Evolutionary conservation across 2,329 filamentous ascomycete species (phyloP), one percentile per base, ranked within the genome.

Genomic region (Hypoxylon sp.): DNA sequence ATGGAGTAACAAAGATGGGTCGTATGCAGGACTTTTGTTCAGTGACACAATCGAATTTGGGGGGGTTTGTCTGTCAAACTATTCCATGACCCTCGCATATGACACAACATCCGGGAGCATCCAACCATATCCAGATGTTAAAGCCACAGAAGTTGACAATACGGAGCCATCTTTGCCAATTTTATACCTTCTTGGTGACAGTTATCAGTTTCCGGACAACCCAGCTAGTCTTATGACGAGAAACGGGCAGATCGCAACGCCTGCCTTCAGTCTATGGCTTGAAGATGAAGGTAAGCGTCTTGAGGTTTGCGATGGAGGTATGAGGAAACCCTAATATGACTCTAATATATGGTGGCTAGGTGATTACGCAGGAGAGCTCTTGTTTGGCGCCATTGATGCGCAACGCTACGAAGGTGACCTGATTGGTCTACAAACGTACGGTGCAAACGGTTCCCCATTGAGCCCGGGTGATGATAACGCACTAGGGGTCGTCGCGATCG

Each of bases 371-470:
- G 53, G 53, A n/a, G 53, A 45, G 21, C 43, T 57, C 19, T 27
- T 57, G 21, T 16, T 57, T 27, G 43, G 53, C 7, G 53, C 53
- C 19, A 57, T 57, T 37, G 53, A 57, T 57, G 34, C 27, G 16
- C n/a, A 37, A 47, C 53, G 41, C 14, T 57, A 57, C 21, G 53
- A 57, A 4, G 53, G 53, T 12, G 53, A 57, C 30, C 41, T 57
- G 12, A 43, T 57, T 7, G 39, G 29, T 39, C 43, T 57, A 29
- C 41, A 57, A 4, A 47, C 53, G 8, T 57, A 57, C 14, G 6
- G 21, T 11, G 9, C 37, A 23, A n/a, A 14, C 30, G 51, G 14
- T 21, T 12, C 11, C 27, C 37, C 16, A 23, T 12, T 16, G 50
- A 54, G 23, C 1, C 14, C 25, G 8, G 39, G 7, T 19, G 25